phyloP scores from a whole-genome alignment of 345 rosid genomes.

The Camelina neglecta region DNA sequence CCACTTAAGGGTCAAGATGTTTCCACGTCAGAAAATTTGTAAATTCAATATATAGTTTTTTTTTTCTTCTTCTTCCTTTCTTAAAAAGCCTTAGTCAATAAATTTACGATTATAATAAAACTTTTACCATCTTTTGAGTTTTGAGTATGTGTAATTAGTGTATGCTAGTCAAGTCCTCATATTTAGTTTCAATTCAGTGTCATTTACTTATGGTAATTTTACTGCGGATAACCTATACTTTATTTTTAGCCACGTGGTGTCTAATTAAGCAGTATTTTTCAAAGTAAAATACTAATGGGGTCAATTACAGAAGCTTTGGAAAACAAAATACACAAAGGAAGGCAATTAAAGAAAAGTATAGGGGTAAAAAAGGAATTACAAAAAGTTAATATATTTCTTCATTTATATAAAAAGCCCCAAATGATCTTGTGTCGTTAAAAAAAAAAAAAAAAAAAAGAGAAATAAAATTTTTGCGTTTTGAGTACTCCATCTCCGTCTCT shows the following conservation, averaged over 20 bases:
- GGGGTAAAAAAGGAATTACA: neutral
- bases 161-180: neutral
- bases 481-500: conserved; percentile 48
- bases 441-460: neutral
- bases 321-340: neutral
- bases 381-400: neutral
- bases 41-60: neutral
- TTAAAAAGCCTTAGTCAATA: neutral
- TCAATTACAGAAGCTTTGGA: neutral
- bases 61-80: neutral
- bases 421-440: conserved; percentile 6
- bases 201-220: too few species aligned
- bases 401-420: neutral
- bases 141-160: neutral
- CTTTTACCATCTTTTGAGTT: neutral
- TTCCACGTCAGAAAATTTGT: conserved; percentile 36
- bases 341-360: neutral
- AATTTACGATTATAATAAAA: neutral
- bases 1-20: conserved; percentile 29
- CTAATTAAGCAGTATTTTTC: too few species aligned
- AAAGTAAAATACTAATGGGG: neutral
- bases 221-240: too few species aligned
- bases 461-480: conserved; percentile 23
- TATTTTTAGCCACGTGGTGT: too few species aligned
- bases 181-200: too few species aligned